phyloP scores from a whole-genome alignment of 441 rosid species.

The Melastoma candidum region DNA sequence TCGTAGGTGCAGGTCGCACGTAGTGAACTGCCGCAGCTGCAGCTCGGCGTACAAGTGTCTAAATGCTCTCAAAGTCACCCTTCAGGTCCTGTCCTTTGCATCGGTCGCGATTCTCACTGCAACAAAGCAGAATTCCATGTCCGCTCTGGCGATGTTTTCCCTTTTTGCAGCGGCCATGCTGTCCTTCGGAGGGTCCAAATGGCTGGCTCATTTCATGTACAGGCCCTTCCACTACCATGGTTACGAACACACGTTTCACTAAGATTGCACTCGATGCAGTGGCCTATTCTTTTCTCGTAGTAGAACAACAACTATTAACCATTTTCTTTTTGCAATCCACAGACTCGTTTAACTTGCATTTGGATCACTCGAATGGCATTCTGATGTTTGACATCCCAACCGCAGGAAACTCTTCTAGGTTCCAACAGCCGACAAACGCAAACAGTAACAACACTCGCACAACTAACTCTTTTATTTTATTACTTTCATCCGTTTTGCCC shows the following conservation, averaged over 20 bases:
- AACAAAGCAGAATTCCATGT: slow-evolving; percentile 28
- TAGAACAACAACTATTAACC: too few species aligned
- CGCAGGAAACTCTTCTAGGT: too few species aligned
- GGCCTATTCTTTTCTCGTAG: too few species aligned
- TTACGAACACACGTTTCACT: slow-evolving; percentile 69
- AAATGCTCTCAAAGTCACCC: slow-evolving; percentile 40
- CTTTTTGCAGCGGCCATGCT: slow-evolving; percentile 40
- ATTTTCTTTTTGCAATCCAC: too few species aligned
- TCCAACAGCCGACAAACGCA: too few species aligned
- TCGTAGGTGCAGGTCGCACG: slow-evolving; percentile 82
- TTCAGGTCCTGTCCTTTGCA: slow-evolving; percentile 48
- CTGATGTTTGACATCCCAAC: too few species aligned
- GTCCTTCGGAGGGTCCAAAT: slow-evolving; percentile 66
- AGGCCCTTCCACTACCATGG: slow-evolving; percentile 73
- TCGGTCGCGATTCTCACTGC: slow-evolving; percentile 53
- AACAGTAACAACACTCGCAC: too few species aligned
- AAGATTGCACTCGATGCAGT: not conserved
- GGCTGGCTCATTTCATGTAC: slow-evolving; percentile 66
- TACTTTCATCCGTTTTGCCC: too few species aligned
- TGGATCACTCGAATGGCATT: too few species aligned
- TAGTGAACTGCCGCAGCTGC: slow-evolving; percentile 80
- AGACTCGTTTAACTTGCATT: too few species aligned
- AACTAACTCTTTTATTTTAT: too few species aligned
- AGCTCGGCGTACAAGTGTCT: slow-evolving; percentile 50
- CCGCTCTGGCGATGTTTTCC: slow-evolving; percentile 32